Evolutionary conservation across 106 monocot genomes (phyloP).

Genomic region (Agapanthus africanus): DNA sequence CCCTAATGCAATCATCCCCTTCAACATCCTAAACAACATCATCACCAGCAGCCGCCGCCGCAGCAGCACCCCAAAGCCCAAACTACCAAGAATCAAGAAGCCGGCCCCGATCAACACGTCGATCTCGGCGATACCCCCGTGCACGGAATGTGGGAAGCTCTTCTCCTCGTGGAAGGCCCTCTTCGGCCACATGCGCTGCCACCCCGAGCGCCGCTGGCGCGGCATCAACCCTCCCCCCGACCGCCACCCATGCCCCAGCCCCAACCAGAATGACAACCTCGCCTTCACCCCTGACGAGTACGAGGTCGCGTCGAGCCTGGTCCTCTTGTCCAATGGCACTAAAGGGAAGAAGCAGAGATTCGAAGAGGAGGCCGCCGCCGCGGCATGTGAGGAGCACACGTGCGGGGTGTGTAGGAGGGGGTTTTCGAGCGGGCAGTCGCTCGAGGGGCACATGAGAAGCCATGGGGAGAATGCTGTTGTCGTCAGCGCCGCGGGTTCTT

Average conservation of each 20-base stretch:
- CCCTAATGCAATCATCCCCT: background rate
- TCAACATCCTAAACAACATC: slow-evolving; percentile 6
- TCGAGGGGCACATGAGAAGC: slow-evolving; percentile 11
- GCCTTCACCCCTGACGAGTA: slow-evolving; percentile 14
- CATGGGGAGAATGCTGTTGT: background rate
- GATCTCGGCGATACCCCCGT: slow-evolving; percentile 11
- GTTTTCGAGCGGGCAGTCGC: slow-evolving; percentile 18
- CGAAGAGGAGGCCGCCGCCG: background rate
- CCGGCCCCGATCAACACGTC: background rate
- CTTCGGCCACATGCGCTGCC: slow-evolving; percentile 85
- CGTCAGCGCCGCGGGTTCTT: background rate
- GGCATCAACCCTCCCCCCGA: slow-evolving; percentile 55
- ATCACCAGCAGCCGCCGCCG: no score
- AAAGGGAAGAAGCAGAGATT: background rate
- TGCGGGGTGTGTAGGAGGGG: slow-evolving; percentile 1
- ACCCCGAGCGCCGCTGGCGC: slow-evolving; percentile 68
- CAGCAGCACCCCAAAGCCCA: background rate
- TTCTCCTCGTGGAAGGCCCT: slow-evolving; percentile 79
- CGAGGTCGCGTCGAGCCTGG: slow-evolving; percentile 32
- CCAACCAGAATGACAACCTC: background rate
- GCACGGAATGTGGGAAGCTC: slow-evolving; percentile 58
- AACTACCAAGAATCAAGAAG: slow-evolving; percentile 4
- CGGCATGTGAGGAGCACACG: slow-evolving; percentile 1
- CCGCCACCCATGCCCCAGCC: background rate
- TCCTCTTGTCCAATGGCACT: slow-evolving; percentile 19